Conservation (phyloP, 805 yeast genomes). For the Candida chilensis region DNA sequence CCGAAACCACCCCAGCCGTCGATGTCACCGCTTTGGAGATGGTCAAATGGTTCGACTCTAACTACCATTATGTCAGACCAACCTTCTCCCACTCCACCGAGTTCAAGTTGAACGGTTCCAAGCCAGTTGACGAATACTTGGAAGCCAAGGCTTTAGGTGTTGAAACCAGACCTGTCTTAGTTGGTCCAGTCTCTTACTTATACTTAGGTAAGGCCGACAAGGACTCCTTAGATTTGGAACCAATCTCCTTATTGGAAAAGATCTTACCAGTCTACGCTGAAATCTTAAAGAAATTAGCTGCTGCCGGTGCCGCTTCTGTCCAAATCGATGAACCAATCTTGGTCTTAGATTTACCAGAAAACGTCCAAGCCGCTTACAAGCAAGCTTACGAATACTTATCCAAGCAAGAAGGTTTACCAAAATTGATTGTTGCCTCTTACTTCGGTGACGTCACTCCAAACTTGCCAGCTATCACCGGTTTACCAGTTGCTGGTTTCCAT, state of each 20-base stretch:
- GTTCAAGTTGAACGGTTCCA: conserved; percentile 92
- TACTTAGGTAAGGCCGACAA: conserved; percentile 97
- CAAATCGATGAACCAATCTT: conserved; percentile 97
- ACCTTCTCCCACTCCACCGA: conserved; percentile 92
- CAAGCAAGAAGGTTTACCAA: conserved; percentile 62
- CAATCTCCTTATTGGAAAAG: conserved; percentile 83
- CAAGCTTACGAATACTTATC: conserved; percentile 75
- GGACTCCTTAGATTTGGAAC: conserved; percentile 92
- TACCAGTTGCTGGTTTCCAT: conserved; percentile 95
- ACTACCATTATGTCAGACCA: conserved; percentile 99
- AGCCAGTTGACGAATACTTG: conserved; percentile 95
- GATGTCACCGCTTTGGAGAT: conserved; percentile 98
- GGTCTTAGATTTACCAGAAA: conserved; percentile 85
- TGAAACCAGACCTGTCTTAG: conserved; percentile 93
- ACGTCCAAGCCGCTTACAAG: conserved; percentile 80
- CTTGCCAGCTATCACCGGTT: conserved; percentile 76
- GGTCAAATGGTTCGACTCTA: conserved; percentile 99
- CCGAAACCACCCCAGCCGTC: conserved; percentile 78
- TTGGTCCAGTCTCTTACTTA: conserved; percentile 95
- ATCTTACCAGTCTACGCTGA: conserved; percentile 89
- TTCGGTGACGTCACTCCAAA: conserved; percentile 99
- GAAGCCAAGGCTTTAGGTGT: conserved; percentile 97
- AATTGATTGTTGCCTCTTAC: conserved; percentile 80
- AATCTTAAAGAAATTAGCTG: conserved; percentile 77
- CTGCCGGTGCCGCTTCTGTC: conserved; percentile 90